A percentile compares a stretch with the other conserved stretches of the same genome.
phyloP scores from a whole-genome alignment of 352 stramenopile genomes.

The Elongisporangium undulatum region DNA sequence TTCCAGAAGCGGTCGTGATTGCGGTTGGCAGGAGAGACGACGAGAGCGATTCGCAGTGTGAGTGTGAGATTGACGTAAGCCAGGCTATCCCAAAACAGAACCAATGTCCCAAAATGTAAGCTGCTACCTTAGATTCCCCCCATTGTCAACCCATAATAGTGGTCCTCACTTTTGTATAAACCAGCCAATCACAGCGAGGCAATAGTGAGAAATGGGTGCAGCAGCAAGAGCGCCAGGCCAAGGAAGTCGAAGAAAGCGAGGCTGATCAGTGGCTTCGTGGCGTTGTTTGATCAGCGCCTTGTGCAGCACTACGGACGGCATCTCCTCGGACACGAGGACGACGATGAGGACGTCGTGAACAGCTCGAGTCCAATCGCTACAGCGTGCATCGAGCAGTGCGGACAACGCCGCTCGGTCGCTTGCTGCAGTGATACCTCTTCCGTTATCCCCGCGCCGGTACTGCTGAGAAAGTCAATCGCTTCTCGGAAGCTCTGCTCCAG shows the following conservation, averaged over 20 bases:
- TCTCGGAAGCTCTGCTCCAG: constrained; percentile 13
- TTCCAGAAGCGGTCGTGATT: constrained; percentile 49
- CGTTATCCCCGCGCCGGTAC: constrained; percentile 10
- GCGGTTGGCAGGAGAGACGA: neutral
- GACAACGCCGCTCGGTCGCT: constrained; percentile 9
- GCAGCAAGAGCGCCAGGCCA: too few species aligned
- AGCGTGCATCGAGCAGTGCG: too few species aligned
- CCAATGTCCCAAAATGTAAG: neutral
- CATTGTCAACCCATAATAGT: neutral
- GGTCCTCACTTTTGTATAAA: too few species aligned
- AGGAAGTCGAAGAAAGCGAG: too few species aligned
- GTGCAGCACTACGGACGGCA: too few species aligned
- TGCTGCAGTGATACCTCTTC: constrained; percentile 3
- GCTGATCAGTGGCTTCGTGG: too few species aligned
- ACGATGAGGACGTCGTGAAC: too few species aligned
- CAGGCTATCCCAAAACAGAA: neutral
- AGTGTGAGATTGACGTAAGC: neutral
- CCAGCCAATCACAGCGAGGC: too few species aligned
- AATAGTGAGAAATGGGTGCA: too few species aligned
- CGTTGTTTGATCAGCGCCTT: too few species aligned
- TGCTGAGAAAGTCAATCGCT: constrained; percentile 8
- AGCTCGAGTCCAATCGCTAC: too few species aligned
- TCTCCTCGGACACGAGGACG: too few species aligned
- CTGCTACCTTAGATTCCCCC: neutral
- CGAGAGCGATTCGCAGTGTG: neutral